phyloP scores from a whole-genome alignment of 768 basidiomycete genomes.

The Exidia glandulosa region DNA sequence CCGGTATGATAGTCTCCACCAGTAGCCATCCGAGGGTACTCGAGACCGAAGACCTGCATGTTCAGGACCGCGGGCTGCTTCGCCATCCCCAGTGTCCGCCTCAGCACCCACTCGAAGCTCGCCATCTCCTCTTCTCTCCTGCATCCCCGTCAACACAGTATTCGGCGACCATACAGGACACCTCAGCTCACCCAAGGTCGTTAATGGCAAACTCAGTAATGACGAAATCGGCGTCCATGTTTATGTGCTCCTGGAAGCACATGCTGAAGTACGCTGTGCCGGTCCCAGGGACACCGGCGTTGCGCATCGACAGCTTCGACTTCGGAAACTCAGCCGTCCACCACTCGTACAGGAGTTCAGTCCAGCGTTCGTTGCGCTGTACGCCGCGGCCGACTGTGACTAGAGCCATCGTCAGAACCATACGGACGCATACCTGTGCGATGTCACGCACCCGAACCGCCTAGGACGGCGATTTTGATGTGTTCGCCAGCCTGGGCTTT shows the following conservation, averaged over 20 bases:
- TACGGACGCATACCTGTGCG: not conserved
- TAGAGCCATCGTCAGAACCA: not conserved
- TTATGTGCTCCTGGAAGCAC: slow-evolving; percentile 7
- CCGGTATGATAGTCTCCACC: not conserved
- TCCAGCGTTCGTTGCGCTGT: slow-evolving; percentile 2
- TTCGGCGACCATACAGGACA: not conserved
- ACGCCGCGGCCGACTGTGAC: not conserved
- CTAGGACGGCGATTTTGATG: slow-evolving; percentile 25
- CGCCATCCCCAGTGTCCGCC: slow-evolving; percentile 17
- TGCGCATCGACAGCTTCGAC: slow-evolving; percentile 1
- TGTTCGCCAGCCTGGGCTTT: slow-evolving; percentile 26
- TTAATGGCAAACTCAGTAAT: slow-evolving; percentile 7
- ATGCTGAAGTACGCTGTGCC: slow-evolving; percentile 7
- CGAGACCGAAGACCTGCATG: slow-evolving; percentile 6
- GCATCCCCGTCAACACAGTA: too few species aligned
- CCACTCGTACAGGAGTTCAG: not conserved
- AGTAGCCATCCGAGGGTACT: not conserved
- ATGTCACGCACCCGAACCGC: slow-evolving; percentile 13
- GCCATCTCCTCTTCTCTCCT: slow-evolving; percentile 4
- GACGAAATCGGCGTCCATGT: slow-evolving; percentile 6
- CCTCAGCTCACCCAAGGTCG: slow-evolving; percentile 4
- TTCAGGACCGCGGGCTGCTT: slow-evolving; percentile 20
- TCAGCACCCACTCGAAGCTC: slow-evolving; percentile 23
- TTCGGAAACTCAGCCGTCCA: slow-evolving; percentile 4
- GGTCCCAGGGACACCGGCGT: slow-evolving; percentile 6